Evolutionary conservation across 1,284 basidiomycete genomes (phyloP).

Genomic region (Golubevia sp.): DNA sequence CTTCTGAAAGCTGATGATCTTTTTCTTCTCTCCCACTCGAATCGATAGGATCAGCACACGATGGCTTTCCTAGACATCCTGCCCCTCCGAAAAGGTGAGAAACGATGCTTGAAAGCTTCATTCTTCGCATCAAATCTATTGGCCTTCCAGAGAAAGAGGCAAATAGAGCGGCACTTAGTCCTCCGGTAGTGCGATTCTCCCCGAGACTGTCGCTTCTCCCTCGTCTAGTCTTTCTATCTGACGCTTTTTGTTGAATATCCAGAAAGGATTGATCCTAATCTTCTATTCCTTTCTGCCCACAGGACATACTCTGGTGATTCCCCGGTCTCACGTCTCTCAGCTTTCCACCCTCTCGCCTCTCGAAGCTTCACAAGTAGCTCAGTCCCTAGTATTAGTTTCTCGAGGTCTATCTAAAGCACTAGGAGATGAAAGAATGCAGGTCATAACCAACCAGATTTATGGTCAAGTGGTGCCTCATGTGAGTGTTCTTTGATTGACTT

Average conservation of each 20-base stretch:
- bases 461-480: constrained; percentile 80
- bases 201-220: too few relatives aligned
- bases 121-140: too few relatives aligned
- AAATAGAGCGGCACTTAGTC: too few relatives aligned
- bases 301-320: constrained; percentile 31
- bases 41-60: constrained; percentile 70
- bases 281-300: constrained; percentile 69
- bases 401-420: constrained; percentile 27
- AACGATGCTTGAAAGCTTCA: too few relatives aligned
- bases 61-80: constrained; percentile 76
- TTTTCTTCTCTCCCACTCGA: too few relatives aligned
- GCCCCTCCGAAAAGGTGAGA: constrained; percentile 72
- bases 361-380: constrained; percentile 18
- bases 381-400: constrained; percentile 23
- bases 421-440: constrained; percentile 39
- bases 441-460: constrained; percentile 69
- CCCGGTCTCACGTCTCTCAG: constrained; percentile 24
- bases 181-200: too few relatives aligned
- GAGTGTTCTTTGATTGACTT: constrained; percentile 30
- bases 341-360: constrained; percentile 11
- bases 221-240: too few relatives aligned
- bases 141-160: too few relatives aligned
- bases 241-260: too few relatives aligned
- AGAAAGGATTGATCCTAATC: too few relatives aligned
- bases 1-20: too few relatives aligned